phyloP scores from a whole-genome alignment of 1,284 basidiomycete species.

The Marasmius sp. region DNA sequence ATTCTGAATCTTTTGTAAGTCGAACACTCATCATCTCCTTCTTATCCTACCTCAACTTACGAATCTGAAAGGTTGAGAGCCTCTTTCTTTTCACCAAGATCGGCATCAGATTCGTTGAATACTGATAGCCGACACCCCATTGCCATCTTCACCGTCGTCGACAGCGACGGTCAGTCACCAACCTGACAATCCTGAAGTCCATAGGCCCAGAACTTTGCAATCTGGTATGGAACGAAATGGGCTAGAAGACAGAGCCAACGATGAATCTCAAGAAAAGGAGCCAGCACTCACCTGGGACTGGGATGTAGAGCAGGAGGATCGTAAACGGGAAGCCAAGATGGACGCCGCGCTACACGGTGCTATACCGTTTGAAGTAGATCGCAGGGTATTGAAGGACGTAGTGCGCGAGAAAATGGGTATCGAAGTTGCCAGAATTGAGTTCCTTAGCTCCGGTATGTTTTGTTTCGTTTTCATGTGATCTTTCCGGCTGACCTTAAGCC shows the following conservation, averaged over 20 bases:
- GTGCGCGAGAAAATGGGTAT: slow-evolving; percentile 65
- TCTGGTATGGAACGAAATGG: slow-evolving; percentile 12
- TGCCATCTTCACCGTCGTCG: background rate
- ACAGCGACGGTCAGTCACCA: background rate
- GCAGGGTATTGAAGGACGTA: slow-evolving; percentile 69
- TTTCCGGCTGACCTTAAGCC: slow-evolving; percentile 10
- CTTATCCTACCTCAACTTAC: background rate
- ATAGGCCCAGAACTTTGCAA: background rate
- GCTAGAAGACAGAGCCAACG: background rate
- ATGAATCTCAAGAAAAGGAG: background rate
- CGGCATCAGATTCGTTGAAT: background rate
- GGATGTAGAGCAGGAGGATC: slow-evolving; percentile 64
- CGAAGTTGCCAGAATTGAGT: slow-evolving; percentile 67
- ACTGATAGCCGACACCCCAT: background rate
- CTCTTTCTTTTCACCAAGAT: background rate
- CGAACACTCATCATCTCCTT: background rate
- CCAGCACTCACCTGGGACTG: slow-evolving; percentile 59
- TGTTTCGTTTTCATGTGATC: background rate
- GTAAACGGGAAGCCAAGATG: slow-evolving; percentile 56
- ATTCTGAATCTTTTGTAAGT: slow-evolving; percentile 4
- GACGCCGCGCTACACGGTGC: slow-evolving; percentile 59
- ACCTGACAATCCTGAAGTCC: background rate
- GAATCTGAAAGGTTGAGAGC: background rate
- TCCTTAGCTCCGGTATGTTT: slow-evolving; percentile 69
- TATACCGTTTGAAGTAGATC: slow-evolving; percentile 69